Base-by-base conservation (phyloP, 306 rosid species). In the Lupinus albus region DNA sequence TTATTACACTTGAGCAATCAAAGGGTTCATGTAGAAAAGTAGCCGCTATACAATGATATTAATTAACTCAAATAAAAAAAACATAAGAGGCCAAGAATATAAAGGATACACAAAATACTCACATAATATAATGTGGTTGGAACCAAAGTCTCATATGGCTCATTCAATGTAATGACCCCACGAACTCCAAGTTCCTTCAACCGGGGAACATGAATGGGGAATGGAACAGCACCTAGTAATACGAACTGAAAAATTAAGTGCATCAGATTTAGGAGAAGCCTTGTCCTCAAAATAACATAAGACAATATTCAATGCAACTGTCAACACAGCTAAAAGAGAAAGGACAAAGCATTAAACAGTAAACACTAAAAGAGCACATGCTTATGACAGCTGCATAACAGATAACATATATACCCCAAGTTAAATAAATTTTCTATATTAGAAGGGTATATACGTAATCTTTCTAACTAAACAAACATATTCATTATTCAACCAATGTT, bases 221-320 rank as follows among this genome's bases (percentile, higher is more conserved):
- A 94, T 53, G 99, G 99, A 77, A 94, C 99, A 62, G 99, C 99
- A 52, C 99, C 99, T 85, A 94, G 71, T 76, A 94, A 72, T 72
- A 94, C 70, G 78, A 88, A 91, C 99, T 94, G 95, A 73, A 82
- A 69, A 78, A 74, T 70, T 9, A 73, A 58, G 64, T 6, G 61
- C 46, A 63, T 80, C 74, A 85, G 81, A 73, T 30, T 52, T 42
- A 32, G 61, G 64, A 77, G 36, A 51, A 65, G 57, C 52, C 32
- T 30, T 8, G 32, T 21, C 46, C 68, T 59, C 76, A 64, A 44
- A 63, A 67, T 44, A 80, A 70, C 64, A 25, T 25, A 25, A 25
- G 30, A 25, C 4, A 25, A 25, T 25, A 25, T 25, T 25, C 30
- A 25, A 25, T 25, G 30, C 4, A 3, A 25, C 0, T 2, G 30